A percentile compares a stretch with the other conserved stretches of the same genome.
Conservation (phyloP, 805 yeast genomes). For the Cyberlindnera saturnus region DNA sequence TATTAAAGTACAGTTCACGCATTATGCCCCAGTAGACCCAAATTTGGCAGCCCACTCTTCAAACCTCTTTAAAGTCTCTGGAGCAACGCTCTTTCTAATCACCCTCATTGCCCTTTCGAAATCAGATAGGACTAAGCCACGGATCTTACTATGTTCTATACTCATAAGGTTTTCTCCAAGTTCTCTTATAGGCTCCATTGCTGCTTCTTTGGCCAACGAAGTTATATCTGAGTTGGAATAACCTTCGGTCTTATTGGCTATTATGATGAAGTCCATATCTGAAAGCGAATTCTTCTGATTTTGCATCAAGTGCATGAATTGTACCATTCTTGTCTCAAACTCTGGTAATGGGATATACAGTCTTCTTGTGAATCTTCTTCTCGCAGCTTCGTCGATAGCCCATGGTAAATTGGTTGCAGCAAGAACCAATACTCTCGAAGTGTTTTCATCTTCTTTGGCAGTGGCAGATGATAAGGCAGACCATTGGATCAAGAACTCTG, state of each 20-base stretch:
- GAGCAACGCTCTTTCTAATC: slow-evolving; percentile 83
- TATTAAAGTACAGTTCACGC: neutral
- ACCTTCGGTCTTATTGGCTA: slow-evolving; percentile 66
- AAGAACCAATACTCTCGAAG: slow-evolving; percentile 66
- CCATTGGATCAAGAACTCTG: slow-evolving; percentile 94
- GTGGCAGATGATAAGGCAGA: slow-evolving; percentile 75
- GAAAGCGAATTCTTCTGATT: slow-evolving; percentile 68
- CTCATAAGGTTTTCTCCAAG: slow-evolving; percentile 77
- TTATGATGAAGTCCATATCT: slow-evolving; percentile 52
- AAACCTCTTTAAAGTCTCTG: slow-evolving; percentile 70
- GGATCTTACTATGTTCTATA: slow-evolving; percentile 64
- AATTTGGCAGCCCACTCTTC: slow-evolving; percentile 85
- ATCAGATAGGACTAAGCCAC: slow-evolving; percentile 70
- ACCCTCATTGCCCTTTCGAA: slow-evolving; percentile 69
- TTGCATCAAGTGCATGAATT: slow-evolving; percentile 57
- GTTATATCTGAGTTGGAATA: slow-evolving; percentile 94
- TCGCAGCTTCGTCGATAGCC: slow-evolving; percentile 96
- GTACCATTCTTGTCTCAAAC: slow-evolving; percentile 68
- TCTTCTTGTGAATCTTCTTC: slow-evolving; percentile 85
- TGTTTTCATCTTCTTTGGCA: slow-evolving; percentile 42
- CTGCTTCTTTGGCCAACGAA: slow-evolving; percentile 92
- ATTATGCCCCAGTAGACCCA: slow-evolving; percentile 81
- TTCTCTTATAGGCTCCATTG: slow-evolving; percentile 93
- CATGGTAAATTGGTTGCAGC: slow-evolving; percentile 97
- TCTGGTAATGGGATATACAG: slow-evolving; percentile 95